These are phyloP conservation scores for Nigrospora oryzae DNA, from an alignment of 2,329 filamentous ascomycete species.

Conservation along the genomic window DNA sequence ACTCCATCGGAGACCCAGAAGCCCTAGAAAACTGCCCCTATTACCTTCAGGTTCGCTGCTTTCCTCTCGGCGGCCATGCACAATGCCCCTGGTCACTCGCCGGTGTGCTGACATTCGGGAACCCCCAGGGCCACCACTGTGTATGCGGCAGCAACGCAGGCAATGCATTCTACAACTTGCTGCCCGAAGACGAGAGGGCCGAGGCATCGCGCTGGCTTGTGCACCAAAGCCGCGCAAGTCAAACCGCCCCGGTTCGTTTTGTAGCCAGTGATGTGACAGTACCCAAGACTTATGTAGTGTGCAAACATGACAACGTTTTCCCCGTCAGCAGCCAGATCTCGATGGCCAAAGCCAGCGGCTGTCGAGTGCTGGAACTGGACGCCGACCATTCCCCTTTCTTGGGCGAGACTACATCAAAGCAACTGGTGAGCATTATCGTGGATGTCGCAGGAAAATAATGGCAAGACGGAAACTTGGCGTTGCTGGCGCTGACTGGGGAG, in stretches of 20 bases:
- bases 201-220: neutral
- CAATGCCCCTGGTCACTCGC: too few species aligned
- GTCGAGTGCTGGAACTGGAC: constrained; percentile 9
- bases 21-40: neutral
- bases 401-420: neutral
- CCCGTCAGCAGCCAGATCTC: constrained; percentile 10
- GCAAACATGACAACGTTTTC: constrained; percentile 12
- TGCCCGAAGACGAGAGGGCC: neutral
- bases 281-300: constrained; percentile 17
- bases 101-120: neutral
- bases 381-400: constrained; percentile 13
- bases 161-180: constrained; percentile 1
- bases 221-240: constrained; percentile 9
- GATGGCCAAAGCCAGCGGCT: constrained; percentile 10
- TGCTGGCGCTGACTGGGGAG: too few species aligned
- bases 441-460: too few species aligned
- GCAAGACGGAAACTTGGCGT: too few species aligned
- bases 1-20: constrained; percentile 5
- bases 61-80: too few species aligned
- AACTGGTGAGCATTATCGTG: too few species aligned
- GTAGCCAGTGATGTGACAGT: constrained; percentile 12
- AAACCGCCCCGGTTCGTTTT: constrained; percentile 8
- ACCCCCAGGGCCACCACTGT: neutral
- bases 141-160: neutral
- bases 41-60: neutral